Evolutionary conservation across 345 rosid species (phyloP), one percentile per base, ranked within the genome.

Genomic region (Excoecaria agallocha): DNA sequence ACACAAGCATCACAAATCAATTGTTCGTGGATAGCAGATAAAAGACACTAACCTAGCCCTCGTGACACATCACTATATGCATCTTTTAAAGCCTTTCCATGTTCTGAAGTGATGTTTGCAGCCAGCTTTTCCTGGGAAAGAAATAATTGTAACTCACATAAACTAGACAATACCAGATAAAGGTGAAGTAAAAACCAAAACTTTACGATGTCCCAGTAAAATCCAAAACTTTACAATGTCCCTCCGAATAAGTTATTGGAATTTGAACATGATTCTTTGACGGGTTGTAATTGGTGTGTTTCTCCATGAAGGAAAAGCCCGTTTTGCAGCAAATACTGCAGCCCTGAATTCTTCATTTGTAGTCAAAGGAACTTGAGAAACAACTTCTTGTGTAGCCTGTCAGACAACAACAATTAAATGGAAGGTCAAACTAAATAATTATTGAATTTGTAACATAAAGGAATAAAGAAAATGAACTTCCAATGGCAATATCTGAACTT

Each of bases 221-320:
- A 11, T 43, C 37, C 46, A 57, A 61, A 66, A 8, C 56, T 66
- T 72, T 84, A 88, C 90, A 62, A 85, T 83, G 78, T 87, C 91
- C 74, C 90, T 89, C 58, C 58, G 88, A 51, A 89, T 85, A 68
- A 89, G 87, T 80, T 87, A 91, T 76, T 86, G 91, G 68, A 87
- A 80, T 85, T 85, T 89, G 82, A 89, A 85, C 91, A 89, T 89
- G 66, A 86, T 83, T 20, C 94, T 83, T 70, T 86, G 91, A 50
- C 91, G 89, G 41, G 77, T 52, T 46, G 84, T 77, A 76, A 84
- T 71, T 1, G 90, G 85, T 30, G 89, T 83, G 79, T 77, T 86
- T 71, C 86, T 75, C 94, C 94, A 90, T 61, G 79, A 66, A 8
- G 83, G 85, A 69, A 90, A 86, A 70, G 90, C 90, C 52, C 85